Evolutionary conservation across 179 eudicot species (phyloP), one percentile per base, ranked within the genome.

Genomic region (Silene noctiflora): DNA sequence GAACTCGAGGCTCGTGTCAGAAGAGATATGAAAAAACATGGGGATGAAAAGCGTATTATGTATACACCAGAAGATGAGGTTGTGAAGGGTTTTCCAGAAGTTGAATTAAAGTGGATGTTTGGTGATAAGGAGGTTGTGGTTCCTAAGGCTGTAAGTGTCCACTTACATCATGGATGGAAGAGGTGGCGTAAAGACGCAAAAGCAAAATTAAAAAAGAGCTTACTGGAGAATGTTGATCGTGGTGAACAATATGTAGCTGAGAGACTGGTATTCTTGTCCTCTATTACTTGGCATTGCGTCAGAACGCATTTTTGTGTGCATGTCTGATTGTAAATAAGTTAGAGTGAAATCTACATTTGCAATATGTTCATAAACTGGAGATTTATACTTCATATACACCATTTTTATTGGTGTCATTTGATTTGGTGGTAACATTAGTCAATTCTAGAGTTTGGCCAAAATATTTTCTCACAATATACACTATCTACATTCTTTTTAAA

Each of bases 161-260:
- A 83, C 74, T 85, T 94, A 81, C 75, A 79, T 77, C 88, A 90
- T 83, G 97, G 98, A 77, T 91, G 97, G 97, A 94, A 89, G 83
- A 91, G 82, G 81, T 91, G 98, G 98, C 91, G 98, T 29, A 96
- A 90, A 78, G 98, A 88, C 80, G 88, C 82, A 27, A 94, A 90
- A 83, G 83, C 83, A 62, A 90, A 88, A 66, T 86, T 91, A 12
- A 90, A 94, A 80, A 81, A 71, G 64, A 81, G 84, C 10, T 73
- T 90, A 77, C 74, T 89, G 78, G 89, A 91, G 83, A 76, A 91
- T 90, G 75, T 61, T 76, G 90, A 88, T 71, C 78, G 81, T 67
- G 93, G 93, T 70, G 89, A 87, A 87, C 85, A 87, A 78, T 94
- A 94, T 84, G 88, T 89, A 67, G 83, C 89, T 66, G 87, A 87